Base-by-base conservation (phyloP, 225 moss, liverwort and hornwort genomes). In the Asterella californica region DNA sequence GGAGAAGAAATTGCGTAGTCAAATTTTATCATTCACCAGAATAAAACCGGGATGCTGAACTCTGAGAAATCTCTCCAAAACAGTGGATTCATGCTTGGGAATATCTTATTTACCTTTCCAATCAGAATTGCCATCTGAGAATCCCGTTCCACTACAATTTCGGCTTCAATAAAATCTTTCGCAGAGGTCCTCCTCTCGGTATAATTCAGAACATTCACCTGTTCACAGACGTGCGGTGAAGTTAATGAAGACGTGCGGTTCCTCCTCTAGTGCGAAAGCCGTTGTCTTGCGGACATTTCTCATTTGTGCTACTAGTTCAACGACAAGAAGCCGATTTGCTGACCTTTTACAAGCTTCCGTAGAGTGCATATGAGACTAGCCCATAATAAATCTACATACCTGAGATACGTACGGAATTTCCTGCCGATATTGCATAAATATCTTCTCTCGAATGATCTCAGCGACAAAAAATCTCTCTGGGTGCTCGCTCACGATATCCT, bases 401-500 rank as follows among this genome's bases (percentile, higher is more conserved):
- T 95, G 95, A 74, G 90, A 95, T 30, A 88, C 93, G 62, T 93
- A 95, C 18, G 95, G 95, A 79, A 95, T 95, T 83, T 95, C 95
- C 86, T 93, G 88, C 34, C 87, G 85, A 80, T 95, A 95, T 75
- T 95, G 95, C n/a, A 93, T 72, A 75, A 95, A 90, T 45, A 95
- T 91, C 78, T 95, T 95, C 78, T 95, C 95, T 52, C 95, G 89
- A 18, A 95, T 82, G 75, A 95, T 93, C 65, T 95, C 95, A 5
- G 90, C 85, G 62, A 95, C 93, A 69, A 95, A 95, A 84, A 95
- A 95, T 65, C 93, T 82, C 83, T 95, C 95, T 67, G 93, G 87
- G 57, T 95, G 95, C 80, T 95, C 93, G 82, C 95, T 95, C 11
- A 95, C 89, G 53, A 93, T 93, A 74, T 95, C 95, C 95, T 94